Evolutionary conservation across 495 filamentous ascomycete species (phyloP), one percentile per base, ranked within the genome.

Genomic region (Daldinia vernicosa): DNA sequence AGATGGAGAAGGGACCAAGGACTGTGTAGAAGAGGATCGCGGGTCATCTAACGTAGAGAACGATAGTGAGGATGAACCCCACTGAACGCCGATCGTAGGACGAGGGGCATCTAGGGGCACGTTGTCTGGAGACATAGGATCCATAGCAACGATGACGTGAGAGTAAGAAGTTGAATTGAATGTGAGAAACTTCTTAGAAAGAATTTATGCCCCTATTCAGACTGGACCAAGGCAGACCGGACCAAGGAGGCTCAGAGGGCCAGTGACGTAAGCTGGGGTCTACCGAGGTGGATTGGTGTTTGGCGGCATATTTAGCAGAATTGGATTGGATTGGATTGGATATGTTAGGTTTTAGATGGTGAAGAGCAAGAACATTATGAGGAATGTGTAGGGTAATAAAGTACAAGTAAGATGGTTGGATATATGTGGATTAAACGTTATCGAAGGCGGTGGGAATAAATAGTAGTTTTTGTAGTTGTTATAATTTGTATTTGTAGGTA

Each of bases 21-120:
- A 91, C 64, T 91, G 88, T 2, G 83, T 84, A 12, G 90, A 92
- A 14, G 88, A 88, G 1, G 86, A 84, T 32, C 89, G 85, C 8
- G 88, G 88, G 69, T 91, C 90, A 19, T 40, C 26, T 5, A 33
- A 37, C 2, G 60, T 30, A 27, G 39, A 24, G 17, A 62, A 56
- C 17, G 50, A n/a, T 17, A 45, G 14, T 11, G 51, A 27, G 5
- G 70, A 65, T 6, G 47, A 56, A 17, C 59, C 56, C 33, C n/a
- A 52, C 50, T 8, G 43, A 14, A 22, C 4, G 30, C 39, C 60
- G 8, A 37, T n/a, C 22, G 28, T 39, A 39, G 65, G 52, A 43
- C n/a, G 51, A 22, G 56, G 33, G 17, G 17, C 35, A 50, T 58
- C 39, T 30, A 45, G 27, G 12, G 70, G 30, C 47, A 40, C n/a